Percentiles rank a stretch among this genome's conserved stretches.
Conservation (phyloP, 2,329 filamentous ascomycete genomes). For the Akanthomyces muscarius region DNA sequence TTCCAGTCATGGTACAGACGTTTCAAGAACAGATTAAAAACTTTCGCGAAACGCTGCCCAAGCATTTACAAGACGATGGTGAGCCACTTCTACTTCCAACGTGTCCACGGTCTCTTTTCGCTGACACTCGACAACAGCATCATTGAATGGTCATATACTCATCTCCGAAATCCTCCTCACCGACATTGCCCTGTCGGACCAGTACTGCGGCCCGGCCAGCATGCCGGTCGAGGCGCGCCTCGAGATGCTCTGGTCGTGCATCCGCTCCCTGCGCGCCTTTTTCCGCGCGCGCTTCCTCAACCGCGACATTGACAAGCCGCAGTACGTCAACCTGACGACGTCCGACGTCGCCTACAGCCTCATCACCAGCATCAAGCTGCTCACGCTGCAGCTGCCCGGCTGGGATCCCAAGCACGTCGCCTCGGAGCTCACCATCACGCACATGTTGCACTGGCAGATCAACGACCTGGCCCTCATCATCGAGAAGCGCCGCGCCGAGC, state of each 20-base stretch:
- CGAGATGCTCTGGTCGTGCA: slow-evolving; percentile 43
- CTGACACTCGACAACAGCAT: slow-evolving; percentile 26
- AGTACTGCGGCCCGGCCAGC: slow-evolving; percentile 27
- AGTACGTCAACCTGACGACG: slow-evolving; percentile 40
- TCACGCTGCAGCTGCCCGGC: slow-evolving; percentile 41
- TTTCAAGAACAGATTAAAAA: slow-evolving; percentile 43
- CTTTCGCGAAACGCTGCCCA: slow-evolving; percentile 35
- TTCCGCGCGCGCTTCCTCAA: slow-evolving; percentile 34
- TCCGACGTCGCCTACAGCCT: slow-evolving; percentile 47
- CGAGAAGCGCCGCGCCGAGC: slow-evolving; percentile 27
- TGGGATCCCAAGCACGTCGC: slow-evolving; percentile 38
- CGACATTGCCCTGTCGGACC: slow-evolving; percentile 42
- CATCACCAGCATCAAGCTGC: slow-evolving; percentile 44
- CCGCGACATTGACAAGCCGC: slow-evolving; percentile 33
- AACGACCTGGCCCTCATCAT: slow-evolving; percentile 29
- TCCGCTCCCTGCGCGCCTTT: slow-evolving; percentile 38
- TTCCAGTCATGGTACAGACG: slow-evolving; percentile 38
- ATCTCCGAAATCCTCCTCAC: slow-evolving; percentile 46
- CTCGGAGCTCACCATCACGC: slow-evolving; percentile 18
- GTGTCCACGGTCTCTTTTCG: not conserved
- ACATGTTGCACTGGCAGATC: slow-evolving; percentile 28
- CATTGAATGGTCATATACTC: slow-evolving; percentile 39
- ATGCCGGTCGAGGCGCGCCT: slow-evolving; percentile 38
- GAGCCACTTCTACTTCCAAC: slow-evolving; percentile 13
- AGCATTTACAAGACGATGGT: slow-evolving; percentile 34